A percentile compares a stretch with the other conserved stretches of the same genome.
Conservation (phyloP, 139 green algal species). For the Ulvella scutata region DNA sequence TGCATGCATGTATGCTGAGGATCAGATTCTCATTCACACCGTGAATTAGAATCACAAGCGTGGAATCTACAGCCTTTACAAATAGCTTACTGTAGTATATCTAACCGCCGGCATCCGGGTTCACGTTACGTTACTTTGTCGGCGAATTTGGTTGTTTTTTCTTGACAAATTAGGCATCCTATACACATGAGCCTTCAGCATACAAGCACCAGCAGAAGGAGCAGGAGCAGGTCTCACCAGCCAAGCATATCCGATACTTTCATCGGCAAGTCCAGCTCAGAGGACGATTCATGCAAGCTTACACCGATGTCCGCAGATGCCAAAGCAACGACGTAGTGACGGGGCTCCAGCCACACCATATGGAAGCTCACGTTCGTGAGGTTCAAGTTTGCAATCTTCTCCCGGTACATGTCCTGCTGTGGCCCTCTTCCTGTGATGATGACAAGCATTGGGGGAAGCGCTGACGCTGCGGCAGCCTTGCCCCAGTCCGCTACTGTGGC, state of each 20-base stretch:
- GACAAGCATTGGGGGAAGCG: conserved; percentile 32
- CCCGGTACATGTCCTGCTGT: conserved; percentile 47
- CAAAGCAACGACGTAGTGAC: conserved; percentile 84
- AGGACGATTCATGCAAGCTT: conserved; percentile 77
- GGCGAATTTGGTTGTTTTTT: not conserved
- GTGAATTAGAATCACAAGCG: too few relatives aligned
- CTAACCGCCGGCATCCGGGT: too few relatives aligned
- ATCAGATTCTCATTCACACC: too few relatives aligned
- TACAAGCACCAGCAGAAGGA: not conserved
- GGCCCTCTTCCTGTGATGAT: conserved; percentile 62
- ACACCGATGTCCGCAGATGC: conserved; percentile 81
- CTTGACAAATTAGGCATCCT: too few relatives aligned
- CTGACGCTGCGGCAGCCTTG: not conserved
- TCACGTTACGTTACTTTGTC: too few relatives aligned
- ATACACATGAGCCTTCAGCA: not conserved
- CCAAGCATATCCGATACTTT: conserved; percentile 40
- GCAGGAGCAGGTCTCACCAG: not conserved
- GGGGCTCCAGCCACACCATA: conserved; percentile 71
- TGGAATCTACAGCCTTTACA: too few relatives aligned
- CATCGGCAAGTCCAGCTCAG: conserved; percentile 93
- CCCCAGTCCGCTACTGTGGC: not conserved
- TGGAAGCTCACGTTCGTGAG: conserved; percentile 65
- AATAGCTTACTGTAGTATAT: too few relatives aligned
- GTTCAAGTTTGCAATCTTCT: conserved; percentile 32
- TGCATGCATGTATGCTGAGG: too few relatives aligned